phyloP scores from a whole-genome alignment of 2,329 filamentous ascomycete species.

The Rugonectria rugulosa region DNA sequence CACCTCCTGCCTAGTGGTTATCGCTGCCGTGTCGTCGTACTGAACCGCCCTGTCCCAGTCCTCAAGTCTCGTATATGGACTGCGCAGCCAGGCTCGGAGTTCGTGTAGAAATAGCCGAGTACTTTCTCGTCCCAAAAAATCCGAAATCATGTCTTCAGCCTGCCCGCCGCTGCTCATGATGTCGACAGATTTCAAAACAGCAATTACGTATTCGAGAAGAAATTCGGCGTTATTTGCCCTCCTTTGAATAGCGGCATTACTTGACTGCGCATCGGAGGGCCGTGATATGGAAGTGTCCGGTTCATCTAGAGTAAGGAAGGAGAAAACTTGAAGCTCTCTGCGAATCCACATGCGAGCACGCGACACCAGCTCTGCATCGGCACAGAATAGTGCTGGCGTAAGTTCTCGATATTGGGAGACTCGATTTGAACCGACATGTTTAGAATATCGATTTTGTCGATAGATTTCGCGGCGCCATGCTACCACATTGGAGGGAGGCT shows the following conservation, averaged over 20 bases:
- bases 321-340: conserved; percentile 84
- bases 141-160: conserved; percentile 79
- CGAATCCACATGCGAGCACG: conserved; percentile 83
- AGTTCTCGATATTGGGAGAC: conserved; percentile 80
- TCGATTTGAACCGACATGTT: conserved; percentile 83
- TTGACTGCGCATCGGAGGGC: conserved; percentile 6
- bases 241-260: conserved; percentile 31
- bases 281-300: conserved; percentile 23
- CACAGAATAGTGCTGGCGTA: conserved; percentile 70
- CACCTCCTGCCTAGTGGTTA: not conserved
- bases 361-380: conserved; percentile 72
- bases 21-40: conserved; percentile 55
- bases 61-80: conserved; percentile 74
- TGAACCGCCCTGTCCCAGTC: conserved; percentile 86
- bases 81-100: conserved; percentile 80
- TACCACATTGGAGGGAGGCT: conserved; percentile 27
- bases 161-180: conserved; percentile 79
- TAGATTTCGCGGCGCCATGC: conserved; percentile 75
- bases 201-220: conserved; percentile 84
- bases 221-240: conserved; percentile 79
- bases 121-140: conserved; percentile 79
- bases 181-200: conserved; percentile 83
- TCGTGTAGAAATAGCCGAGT: conserved; percentile 85
- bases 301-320: conserved; percentile 63
- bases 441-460: conserved; percentile 72